These are phyloP conservation scores for Pseudonectria foliicola DNA, from an alignment of 2,329 filamentous ascomycete genomes.

Conservation along the genomic window DNA sequence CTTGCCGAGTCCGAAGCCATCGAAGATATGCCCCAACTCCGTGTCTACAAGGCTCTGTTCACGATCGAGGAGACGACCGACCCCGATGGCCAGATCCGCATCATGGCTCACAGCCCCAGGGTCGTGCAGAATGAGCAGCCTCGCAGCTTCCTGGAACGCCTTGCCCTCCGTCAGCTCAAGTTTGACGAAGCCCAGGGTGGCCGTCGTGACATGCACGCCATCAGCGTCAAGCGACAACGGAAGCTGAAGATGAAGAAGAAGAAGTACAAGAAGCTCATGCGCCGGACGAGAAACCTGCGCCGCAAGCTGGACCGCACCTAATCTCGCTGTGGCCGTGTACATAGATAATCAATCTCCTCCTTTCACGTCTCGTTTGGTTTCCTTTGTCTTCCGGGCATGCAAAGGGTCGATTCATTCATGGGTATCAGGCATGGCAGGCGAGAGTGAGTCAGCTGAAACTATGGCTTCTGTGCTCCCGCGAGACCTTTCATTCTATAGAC, in stretches of 20 bases:
- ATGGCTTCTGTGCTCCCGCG: conserved; percentile 22
- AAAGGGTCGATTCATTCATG: conserved; percentile 16
- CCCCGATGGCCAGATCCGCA: conserved; percentile 51
- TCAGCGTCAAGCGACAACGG: conserved; percentile 86
- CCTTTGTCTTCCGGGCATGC: conserved; percentile 16
- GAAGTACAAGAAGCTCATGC: conserved; percentile 99
- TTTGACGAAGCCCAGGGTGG: conserved; percentile 46
- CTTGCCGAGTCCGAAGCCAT: conserved; percentile 25
- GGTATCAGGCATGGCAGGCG: conserved; percentile 26
- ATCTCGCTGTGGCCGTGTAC: conserved; percentile 18
- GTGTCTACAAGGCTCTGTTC: conserved; percentile 57
- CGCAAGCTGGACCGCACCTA: conserved; percentile 70
- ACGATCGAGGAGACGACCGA: conserved; percentile 61
- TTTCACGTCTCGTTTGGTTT: conserved; percentile 15
- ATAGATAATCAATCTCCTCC: conserved; percentile 11
- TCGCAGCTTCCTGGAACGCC: conserved; percentile 62
- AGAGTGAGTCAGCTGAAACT: conserved; percentile 19
- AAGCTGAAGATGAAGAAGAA: conserved; percentile 99
- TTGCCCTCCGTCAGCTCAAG: conserved; percentile 56
- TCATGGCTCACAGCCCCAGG: conserved; percentile 53
- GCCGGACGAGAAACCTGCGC: conserved; percentile 78
- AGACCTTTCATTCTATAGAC: conserved; percentile 26
- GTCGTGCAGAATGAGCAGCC: conserved; percentile 43
- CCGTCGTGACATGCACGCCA: conserved; percentile 60
- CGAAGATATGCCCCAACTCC: conserved; percentile 38